Evolutionary conservation across 1,139 yeast genomes (phyloP), one percentile per base, ranked within the genome.

Genomic region (Entelexis paramagnoliae): DNA sequence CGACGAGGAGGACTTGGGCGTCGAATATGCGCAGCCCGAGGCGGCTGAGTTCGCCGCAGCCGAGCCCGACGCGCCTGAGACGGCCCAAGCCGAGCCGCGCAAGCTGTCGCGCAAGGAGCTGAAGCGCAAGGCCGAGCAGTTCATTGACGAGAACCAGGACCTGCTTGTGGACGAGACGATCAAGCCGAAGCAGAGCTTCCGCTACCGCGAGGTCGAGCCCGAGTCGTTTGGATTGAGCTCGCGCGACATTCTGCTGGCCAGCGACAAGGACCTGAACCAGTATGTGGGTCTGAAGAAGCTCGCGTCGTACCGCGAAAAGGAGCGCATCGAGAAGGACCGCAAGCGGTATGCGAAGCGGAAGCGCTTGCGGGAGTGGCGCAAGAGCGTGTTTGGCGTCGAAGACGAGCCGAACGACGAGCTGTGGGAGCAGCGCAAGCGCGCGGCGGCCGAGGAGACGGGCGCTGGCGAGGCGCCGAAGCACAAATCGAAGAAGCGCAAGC

Each of bases 131-230:
- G 96, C 96, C 1, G 83, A 82, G 57, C 74, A 79, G 55, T 76
- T 88, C 34, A 83, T 91, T 19, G 81, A 79, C 47, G 68, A 75
- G 35, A 79, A 80, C 57, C 54, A 67, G 20, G 72, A 69, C 47
- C 57, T 65, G 6, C 65, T 66, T 6, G 45, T 63, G 10, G 68
- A 66, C 26, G 64, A 62, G 48, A 61, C 60, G 32, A 56, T 51
- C n/a, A 60, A 83, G 51, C 78, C 78, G 30, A 80, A 77, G 55
- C 26, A 33, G 14, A 76, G 73, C 53, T 91, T 91, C 74, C 81
- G 80, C 62, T 93, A 93, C 66, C 78, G 97, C 61, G 95, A 88
- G 62, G 97, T 91, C 3, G 88, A 95, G 0, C 97, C 99, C 3
- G 98, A 93, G 63, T 71, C 89, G 11, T 93, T 79, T 69, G 97